Evolutionary conservation across 306 rosid genomes (phyloP).

Genomic region (Cucurbita pepo): DNA sequence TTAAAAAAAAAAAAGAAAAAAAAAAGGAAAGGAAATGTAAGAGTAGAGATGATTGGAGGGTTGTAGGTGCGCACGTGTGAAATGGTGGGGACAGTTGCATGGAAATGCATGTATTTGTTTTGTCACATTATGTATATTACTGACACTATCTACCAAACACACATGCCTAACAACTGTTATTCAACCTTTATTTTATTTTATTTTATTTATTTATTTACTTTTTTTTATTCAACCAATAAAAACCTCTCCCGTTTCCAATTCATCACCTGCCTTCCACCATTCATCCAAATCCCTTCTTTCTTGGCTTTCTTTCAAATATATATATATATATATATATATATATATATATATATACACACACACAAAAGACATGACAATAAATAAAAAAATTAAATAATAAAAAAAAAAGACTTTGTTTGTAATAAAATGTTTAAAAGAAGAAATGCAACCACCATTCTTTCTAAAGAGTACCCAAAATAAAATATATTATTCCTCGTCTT

Average conservation of each 20-base stretch:
- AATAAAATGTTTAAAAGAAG: not conserved
- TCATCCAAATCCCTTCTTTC: not conserved
- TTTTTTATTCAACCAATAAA: not conserved
- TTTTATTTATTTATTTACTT: too few species aligned
- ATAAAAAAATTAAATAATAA: too few species aligned
- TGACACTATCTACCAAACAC: constrained; percentile 59
- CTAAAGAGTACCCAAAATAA: not conserved
- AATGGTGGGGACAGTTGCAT: constrained; percentile 54
- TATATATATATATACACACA: not conserved
- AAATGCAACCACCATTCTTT: not conserved
- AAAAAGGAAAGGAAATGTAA: not conserved
- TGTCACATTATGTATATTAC: constrained; percentile 42
- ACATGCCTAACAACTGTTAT: constrained; percentile 45
- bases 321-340: too few species aligned
- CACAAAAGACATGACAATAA: not conserved
- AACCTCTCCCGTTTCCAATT: constrained; percentile 6
- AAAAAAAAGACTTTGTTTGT: not conserved
- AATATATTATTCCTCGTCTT: not conserved
- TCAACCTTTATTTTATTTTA: not conserved
- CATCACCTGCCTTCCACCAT: not conserved
- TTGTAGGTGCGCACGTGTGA: constrained; percentile 38
- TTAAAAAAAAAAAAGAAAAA: too few species aligned
- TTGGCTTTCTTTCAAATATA: not conserved
- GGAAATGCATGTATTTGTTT: constrained; percentile 51
- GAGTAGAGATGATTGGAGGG: not conserved